Evolutionary conservation across 805 yeast genomes (phyloP).

Genomic region (Zygoascus flipseniorum): DNA sequence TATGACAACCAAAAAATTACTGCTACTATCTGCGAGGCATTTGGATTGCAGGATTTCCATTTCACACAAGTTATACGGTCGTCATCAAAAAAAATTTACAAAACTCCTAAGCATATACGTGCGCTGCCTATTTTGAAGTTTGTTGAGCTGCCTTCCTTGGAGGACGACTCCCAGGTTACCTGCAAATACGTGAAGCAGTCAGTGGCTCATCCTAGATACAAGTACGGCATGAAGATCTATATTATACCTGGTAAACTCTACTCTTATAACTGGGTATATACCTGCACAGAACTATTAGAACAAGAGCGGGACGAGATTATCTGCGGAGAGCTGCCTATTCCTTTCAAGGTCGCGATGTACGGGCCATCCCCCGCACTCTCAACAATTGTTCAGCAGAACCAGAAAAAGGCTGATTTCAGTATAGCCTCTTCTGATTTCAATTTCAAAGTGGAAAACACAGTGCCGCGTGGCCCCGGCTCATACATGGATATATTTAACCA

Average conservation of each 20-base stretch:
- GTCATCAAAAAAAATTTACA: constrained; percentile 5
- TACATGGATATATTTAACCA: background rate
- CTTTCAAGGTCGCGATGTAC: background rate
- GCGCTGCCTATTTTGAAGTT: constrained; percentile 14
- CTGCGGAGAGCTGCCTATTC: constrained; percentile 1
- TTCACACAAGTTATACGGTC: constrained; percentile 17
- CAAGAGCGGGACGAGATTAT: constrained; percentile 9
- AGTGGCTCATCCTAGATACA: constrained; percentile 55
- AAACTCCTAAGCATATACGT: background rate
- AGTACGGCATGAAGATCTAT: constrained; percentile 55
- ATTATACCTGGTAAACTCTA: constrained; percentile 35
- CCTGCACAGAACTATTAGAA: constrained; percentile 3
- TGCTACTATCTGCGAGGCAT: constrained; percentile 8
- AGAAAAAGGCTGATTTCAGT: background rate
- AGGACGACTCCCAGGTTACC: constrained; percentile 14
- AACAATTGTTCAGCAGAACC: background rate
- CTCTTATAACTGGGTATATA: constrained; percentile 9
- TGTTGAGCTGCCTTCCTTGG: constrained; percentile 9
- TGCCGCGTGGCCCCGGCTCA: background rate
- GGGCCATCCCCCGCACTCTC: background rate
- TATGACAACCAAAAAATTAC: constrained; percentile 7
- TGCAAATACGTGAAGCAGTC: constrained; percentile 46
- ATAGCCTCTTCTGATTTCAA: background rate
- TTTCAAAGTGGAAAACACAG: background rate
- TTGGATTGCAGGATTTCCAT: constrained; percentile 8